Evolutionary conservation across 345 rosid species (phyloP).

Genomic region (Hibiscus tridactylites): DNA sequence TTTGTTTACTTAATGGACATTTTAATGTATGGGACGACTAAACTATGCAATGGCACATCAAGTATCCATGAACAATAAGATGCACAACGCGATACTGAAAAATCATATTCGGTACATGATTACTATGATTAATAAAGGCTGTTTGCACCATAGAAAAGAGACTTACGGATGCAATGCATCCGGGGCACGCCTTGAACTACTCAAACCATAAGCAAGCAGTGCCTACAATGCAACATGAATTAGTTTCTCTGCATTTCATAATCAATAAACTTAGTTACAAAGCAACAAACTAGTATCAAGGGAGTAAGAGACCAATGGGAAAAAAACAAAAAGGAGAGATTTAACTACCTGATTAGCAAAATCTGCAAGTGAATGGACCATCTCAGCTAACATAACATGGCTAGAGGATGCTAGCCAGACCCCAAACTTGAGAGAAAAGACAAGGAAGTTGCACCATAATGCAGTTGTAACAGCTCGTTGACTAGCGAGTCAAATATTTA

Average conservation of each 20-base stretch:
- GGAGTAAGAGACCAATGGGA: neutral
- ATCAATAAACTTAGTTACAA: conserved; percentile 10
- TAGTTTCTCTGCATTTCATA: conserved; percentile 29
- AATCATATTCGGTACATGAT: neutral
- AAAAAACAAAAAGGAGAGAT: neutral
- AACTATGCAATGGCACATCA: neutral
- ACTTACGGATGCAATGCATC: conserved; percentile 98
- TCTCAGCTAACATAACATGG: conserved; percentile 97
- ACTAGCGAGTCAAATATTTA: conserved; percentile 34
- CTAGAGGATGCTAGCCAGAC: conserved; percentile 87
- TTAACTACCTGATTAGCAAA: conserved; percentile 85
- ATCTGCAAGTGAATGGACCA: conserved; percentile 88
- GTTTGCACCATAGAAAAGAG: neutral
- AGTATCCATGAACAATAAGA: neutral
- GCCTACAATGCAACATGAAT: conserved; percentile 52
- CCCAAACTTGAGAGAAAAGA: conserved; percentile 88
- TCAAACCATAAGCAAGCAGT: conserved; percentile 92
- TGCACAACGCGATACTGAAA: neutral
- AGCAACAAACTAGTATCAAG: neutral
- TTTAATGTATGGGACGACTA: neutral
- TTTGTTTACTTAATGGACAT: neutral
- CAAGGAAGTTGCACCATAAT: conserved; percentile 92
- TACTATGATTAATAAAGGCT: neutral
- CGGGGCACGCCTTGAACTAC: conserved; percentile 98
- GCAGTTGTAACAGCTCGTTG: conserved; percentile 97